These are phyloP conservation scores for Botrytis galanthina DNA, from an alignment of 2,329 filamentous ascomycete genomes.

Conservation along the genomic window DNA sequence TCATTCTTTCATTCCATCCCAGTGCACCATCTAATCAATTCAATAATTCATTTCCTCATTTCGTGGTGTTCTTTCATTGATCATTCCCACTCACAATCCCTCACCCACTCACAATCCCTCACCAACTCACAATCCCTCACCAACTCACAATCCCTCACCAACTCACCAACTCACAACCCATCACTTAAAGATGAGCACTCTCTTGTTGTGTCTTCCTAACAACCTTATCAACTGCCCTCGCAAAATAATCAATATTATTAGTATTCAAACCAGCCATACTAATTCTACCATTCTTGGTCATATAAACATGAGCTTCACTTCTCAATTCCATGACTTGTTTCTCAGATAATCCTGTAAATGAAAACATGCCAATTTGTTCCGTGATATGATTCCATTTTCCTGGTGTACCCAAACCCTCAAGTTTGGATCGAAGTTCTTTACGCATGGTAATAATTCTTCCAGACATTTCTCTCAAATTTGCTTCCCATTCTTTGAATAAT, in stretches of 20 bases:
- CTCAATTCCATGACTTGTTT: constrained; percentile 69
- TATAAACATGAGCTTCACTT: constrained; percentile 74
- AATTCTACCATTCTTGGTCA: constrained; percentile 97
- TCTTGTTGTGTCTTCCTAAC: constrained; percentile 47
- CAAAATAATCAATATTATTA: constrained; percentile 89
- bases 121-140: too few relatives aligned
- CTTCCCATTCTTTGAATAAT: constrained; percentile 86
- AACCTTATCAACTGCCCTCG: constrained; percentile 81
- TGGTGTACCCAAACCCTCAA: constrained; percentile 82
- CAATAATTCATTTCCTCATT: too few relatives aligned
- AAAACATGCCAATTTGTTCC: constrained; percentile 99
- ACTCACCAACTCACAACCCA: too few relatives aligned
- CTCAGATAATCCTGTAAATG: constrained; percentile 79
- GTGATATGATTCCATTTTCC: constrained; percentile 97
- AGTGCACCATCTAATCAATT: too few relatives aligned
- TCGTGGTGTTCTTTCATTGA: too few relatives aligned
- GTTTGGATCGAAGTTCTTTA: constrained; percentile 68
- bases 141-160: too few relatives aligned
- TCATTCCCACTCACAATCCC: too few relatives aligned
- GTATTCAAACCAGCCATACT: constrained; percentile 98
- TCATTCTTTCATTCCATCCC: background rate
- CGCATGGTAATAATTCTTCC: constrained; percentile 95
- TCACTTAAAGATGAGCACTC: constrained; percentile 8
- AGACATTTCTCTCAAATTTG: constrained; percentile 88
- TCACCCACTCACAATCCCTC: too few relatives aligned